Evolutionary conservation across 1,139 yeast species (phyloP).

Genomic region (Kodamaea fungicola): DNA sequence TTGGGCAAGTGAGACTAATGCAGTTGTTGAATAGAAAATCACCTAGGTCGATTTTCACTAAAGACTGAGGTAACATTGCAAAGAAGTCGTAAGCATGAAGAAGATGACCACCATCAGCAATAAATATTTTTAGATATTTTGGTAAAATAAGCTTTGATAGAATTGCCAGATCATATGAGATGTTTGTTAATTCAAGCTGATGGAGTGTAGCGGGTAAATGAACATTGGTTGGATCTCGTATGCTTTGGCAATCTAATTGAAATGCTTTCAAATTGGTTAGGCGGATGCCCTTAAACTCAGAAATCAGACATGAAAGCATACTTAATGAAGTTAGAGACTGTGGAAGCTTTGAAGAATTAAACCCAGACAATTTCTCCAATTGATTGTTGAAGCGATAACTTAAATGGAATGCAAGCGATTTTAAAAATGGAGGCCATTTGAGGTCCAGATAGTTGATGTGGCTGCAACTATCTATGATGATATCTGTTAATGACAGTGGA

Average conservation of each 20-base stretch:
- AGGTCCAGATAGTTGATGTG: not conserved
- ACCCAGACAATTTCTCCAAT: not conserved
- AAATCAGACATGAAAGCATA: not conserved
- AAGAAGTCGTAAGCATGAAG: not conserved
- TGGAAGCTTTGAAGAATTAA: not conserved
- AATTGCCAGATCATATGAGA: not conserved
- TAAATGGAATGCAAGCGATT: not conserved
- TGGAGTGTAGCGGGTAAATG: not conserved
- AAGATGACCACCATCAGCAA: not conserved
- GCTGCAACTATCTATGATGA: not conserved
- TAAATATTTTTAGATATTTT: not conserved
- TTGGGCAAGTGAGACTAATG: no score
- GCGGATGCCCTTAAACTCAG: not conserved
- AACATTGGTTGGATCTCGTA: not conserved
- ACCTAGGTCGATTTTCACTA: not conserved
- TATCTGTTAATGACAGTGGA: not conserved
- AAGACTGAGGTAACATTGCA: not conserved
- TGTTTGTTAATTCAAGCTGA: not conserved
- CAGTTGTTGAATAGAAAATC: not conserved
- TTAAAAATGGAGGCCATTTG: not conserved
- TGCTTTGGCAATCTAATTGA: not conserved
- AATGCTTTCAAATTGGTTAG: not conserved
- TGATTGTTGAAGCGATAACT: not conserved
- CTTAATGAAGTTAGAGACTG: not conserved
- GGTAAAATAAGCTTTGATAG: not conserved